phyloP scores from a whole-genome alignment of 2,329 filamentous ascomycete genomes.

The Colletotrichum tamarilloi region DNA sequence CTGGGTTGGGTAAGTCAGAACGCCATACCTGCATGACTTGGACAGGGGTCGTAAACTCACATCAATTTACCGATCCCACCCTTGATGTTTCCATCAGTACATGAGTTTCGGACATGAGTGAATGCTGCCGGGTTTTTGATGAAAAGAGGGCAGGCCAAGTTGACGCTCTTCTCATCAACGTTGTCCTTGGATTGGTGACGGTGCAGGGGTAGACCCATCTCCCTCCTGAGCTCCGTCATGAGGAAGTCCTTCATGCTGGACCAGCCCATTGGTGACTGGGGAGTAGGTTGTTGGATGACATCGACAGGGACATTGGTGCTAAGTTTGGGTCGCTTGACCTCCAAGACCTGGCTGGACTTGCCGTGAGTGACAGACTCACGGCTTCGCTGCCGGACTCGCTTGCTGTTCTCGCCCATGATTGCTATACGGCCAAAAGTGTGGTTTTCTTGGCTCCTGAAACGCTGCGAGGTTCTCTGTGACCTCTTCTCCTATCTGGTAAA shows the following conservation, averaged over 20 bases:
- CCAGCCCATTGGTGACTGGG: conserved; percentile 14
- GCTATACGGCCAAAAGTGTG: not conserved
- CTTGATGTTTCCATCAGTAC: conserved; percentile 34
- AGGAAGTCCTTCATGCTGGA: conserved; percentile 33
- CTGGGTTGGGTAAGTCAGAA: conserved; percentile 14
- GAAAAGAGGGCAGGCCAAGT: conserved; percentile 31
- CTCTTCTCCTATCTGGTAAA: conserved; percentile 23
- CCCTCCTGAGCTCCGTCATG: conserved; percentile 30
- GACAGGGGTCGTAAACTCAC: conserved; percentile 2
- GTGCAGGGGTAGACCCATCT: conserved; percentile 25
- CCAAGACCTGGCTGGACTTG: conserved; percentile 9
- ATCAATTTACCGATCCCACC: conserved; percentile 34
- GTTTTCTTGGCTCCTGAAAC: conserved; percentile 4
- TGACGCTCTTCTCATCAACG: conserved; percentile 33
- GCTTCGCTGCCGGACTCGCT: conserved; percentile 33
- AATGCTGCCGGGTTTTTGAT: conserved; percentile 30
- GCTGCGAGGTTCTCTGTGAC: conserved; percentile 28
- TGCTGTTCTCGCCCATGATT: conserved; percentile 32
- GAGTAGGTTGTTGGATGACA: conserved; percentile 22
- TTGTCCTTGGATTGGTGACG: conserved; percentile 18
- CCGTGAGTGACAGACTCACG: conserved; percentile 20
- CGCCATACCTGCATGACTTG: not conserved
- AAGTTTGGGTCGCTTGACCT: conserved; percentile 29
- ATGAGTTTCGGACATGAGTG: conserved; percentile 29
- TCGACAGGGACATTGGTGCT: conserved; percentile 26